Base-by-base conservation (phyloP, 208 protist species). In the Herpetomonas samuelpessoai region DNA sequence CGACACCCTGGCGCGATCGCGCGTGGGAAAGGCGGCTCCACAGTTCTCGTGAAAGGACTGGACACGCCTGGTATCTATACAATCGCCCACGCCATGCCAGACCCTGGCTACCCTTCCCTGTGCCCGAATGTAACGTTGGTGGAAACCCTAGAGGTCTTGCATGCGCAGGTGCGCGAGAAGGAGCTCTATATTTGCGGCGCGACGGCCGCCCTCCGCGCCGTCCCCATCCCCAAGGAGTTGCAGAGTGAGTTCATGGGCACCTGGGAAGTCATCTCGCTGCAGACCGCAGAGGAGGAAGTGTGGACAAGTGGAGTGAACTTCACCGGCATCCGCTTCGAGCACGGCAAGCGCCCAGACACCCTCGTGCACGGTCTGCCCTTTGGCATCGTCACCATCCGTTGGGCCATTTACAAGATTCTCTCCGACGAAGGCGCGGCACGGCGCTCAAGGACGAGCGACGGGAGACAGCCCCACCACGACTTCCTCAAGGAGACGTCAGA, bases 241-340 rank as follows among this genome's bases (percentile, higher is more conserved):
- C 45, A 53, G 2, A 73, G 77, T 39, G 67, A 88, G 57, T 92
- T 95, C 49, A 38, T 80, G 27, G 84, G 75, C 3, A 69, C 76
- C 55, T 95, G 88, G 88, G 88, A 95, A 62, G 81, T 95, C 27
- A 65, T 95, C 28, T 88, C 87, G 46, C 62, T 88, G 52, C 73
- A 89, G 55, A 91, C 76, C 22, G 65, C 74, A 7, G 54, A n/a
- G 18, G 66, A 75, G 12, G 76, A 76, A 39, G 79, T 82, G 53
- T 80, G 64, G 76, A 90, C 78, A 10, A 56, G 44, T 2, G 74
- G 74, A 0, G 53, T 54, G 29, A 86, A 83, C 65, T 79, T 94
- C 58, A 78, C 74, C 0, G 79, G 87, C 21, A 78, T 94, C 30
- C 61, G 41, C 19, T 88, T 94, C 48, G 76, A 91, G 29, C 67